Evolutionary conservation across 495 filamentous ascomycete genomes (phyloP), one percentile per base, ranked within the genome.

Genomic region (Penicillium riverlandense): DNA sequence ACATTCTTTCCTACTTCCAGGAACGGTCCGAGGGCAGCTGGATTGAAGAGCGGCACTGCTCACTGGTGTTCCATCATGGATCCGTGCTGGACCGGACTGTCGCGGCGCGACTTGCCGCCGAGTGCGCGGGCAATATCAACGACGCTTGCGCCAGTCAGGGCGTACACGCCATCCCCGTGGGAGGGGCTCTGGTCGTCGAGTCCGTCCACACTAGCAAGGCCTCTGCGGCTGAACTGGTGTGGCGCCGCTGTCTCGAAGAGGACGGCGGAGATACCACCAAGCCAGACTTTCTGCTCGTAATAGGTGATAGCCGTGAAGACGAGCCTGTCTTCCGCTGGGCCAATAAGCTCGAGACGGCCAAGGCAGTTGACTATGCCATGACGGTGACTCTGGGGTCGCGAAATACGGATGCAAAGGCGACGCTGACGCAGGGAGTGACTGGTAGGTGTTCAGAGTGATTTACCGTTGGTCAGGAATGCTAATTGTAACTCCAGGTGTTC

Each of bases 301-400:
- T 87, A 37, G 90, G 90, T 32, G 88, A 95, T 57, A 85, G 86
- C 35, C 85, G 90, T 7, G 90, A 95, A 45, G 90, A 96, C 52
- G 90, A 96, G 58, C 82, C 87, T 37, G 82, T 95, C 15, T 96
- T 90, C 71, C 85, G 83, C 30, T 96, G 90, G 90, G 90, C 90
- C 27, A 95, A 95, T 63, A 72, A 79, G 29, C 63, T 95, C 27
- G 70, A 69, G 15, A 69, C 65, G 1, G 62, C 67, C 31, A 69
- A 73, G 28, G 61, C 57, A 6, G 71, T 94, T 35, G 62, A 80
- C 30, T 72, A 87, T 43, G 83, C 88, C 7, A 80, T 83, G 52
- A 95, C 88, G 1, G 88, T 95, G 13, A 88, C 81, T 40, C 66
- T 96, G 41, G 90, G 90, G 11, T 84, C 72, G 51, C 71, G 90